Evolutionary conservation across 1,284 basidiomycete species (phyloP), one percentile per base, ranked within the genome.

Genomic region (Cutaneotrichosporon mucoides): DNA sequence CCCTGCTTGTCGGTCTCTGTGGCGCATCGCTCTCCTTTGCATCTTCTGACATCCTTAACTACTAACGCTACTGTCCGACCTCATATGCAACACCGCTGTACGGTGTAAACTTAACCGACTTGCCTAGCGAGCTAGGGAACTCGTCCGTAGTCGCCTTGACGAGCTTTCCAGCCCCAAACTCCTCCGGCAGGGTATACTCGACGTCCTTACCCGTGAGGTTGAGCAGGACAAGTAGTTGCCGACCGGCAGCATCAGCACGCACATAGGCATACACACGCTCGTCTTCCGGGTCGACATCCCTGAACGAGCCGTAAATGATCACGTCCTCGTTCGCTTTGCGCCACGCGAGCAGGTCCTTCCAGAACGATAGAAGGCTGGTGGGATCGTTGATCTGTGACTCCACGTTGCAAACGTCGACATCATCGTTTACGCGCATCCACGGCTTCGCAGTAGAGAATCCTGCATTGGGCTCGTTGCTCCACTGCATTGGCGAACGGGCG

Each of bases 361-460:
- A 89, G 68, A 88, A 89, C 3, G 76, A 67, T 49, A 80, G 79
- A 4, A 88, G 84, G 63, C 84, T 86, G 11, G 77, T 60, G 0
- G 76, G 63, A 54, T 87, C 82, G 0, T 71, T 63, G 8, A 80
- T 54, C 71, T 88, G 84, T 5, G 72, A 74, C 2, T 73, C 79
- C 7, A 81, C 86, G 69, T 90, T 90, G 82, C 86, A 88, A 3
- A 74, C 67, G 13, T 60, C 63, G 68, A 85, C 87, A 66, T 89
- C 86, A 43, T 88, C 86, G 66, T 88, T 86, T 8, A 87, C 83
- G 11, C 85, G 80, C 87, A 90, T 90, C 88, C 88, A 90, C 0
- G 88, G 86, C 11, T 76, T 81, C 34, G 60, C 65, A 0, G 81
- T 80, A 4, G 84, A 84, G 73, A 89, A 90, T 0, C 89, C 88